Evolutionary conservation across 331 rosid species (phyloP), one percentile per base, ranked within the genome.

Genomic region (Phaseolus coccineus): DNA sequence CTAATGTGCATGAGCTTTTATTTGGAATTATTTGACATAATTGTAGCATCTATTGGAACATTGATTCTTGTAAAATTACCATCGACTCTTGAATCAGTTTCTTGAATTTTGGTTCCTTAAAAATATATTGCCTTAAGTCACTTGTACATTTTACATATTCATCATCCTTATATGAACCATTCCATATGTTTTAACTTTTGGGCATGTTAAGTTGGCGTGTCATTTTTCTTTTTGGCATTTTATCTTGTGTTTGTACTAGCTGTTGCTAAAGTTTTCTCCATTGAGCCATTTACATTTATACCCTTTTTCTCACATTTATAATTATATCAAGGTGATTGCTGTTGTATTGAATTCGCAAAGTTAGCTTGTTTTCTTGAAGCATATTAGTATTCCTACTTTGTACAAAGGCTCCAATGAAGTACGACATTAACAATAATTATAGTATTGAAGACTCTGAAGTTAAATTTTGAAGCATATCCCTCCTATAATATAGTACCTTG

Each of bases 1-100:
- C 31, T 30, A 16, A 53, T 70, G 40, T 77, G 76, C 59, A 67
- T 67, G 79, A 77, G 6, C 80, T 74, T 85, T 58, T 64, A 64
- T 71, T 30, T 75, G 76, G 51, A 53, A 35, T 68, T 61, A 59
- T 69, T 74, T 69, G 63, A 37, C 68, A 7, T 40, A 66, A 42
- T 64, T 84, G n/a, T 55, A 40, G 67, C 48, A 55, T 62, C 33
- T 71, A 6, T 57, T 69, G 57, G 39, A 33, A 75, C 81, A 52
- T 69, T 7, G 51, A 35, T 77, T 80, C 44, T 56, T 77, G 62
- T 72, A 24, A 65, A 62, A 48, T 28, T 59, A 59, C 0, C 19
- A 59, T 59, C 28, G 66, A 59, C 47, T 42, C 47, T 42, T 42
- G 47, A 42, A 25, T 27, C 22, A 8, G 61, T 35, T 55, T 28